These are phyloP conservation scores for Allium sativum DNA, from an alignment of 106 monocot genomes.

Conservation along the genomic window DNA sequence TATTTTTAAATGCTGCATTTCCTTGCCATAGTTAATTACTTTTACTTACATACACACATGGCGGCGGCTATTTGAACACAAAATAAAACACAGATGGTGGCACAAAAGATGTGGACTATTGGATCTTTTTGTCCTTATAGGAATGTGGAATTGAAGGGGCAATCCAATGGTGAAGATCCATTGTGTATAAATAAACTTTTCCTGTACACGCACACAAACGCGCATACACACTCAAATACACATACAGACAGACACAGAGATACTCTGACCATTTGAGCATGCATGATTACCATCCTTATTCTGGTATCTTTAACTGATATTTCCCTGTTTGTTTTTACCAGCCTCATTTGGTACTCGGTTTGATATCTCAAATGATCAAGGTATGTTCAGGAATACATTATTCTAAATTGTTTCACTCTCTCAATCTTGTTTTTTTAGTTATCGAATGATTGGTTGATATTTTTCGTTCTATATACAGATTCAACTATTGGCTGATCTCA, in stretches of 20 bases:
- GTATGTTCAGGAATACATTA: slow-evolving; percentile 15
- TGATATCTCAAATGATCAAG: slow-evolving; percentile 99
- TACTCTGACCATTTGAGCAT: neutral
- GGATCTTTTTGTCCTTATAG: too few relatives aligned
- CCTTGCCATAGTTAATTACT: neutral
- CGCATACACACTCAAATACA: too few relatives aligned
- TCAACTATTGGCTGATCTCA: slow-evolving; percentile 94
- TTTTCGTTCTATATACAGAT: slow-evolving; percentile 37
- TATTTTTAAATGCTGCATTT: slow-evolving; percentile 9
- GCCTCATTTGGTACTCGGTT: slow-evolving; percentile 91
- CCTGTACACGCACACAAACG: too few relatives aligned
- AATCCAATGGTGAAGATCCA: too few relatives aligned
- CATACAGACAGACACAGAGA: too few relatives aligned
- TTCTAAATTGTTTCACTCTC: too few relatives aligned
- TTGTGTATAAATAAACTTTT: too few relatives aligned
- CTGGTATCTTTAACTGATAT: neutral
- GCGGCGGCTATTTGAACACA: too few relatives aligned
- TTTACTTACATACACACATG: neutral
- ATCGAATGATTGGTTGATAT: neutral
- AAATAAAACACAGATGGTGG: too few relatives aligned
- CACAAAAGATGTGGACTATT: too few relatives aligned
- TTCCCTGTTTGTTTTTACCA: slow-evolving; percentile 16
- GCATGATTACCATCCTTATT: neutral
- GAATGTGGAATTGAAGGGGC: too few relatives aligned
- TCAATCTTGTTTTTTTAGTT: too few relatives aligned